Evolutionary conservation across 257 asterid genomes (phyloP), one percentile per base, ranked within the genome.

Genomic region (Mitragyna speciosa): DNA sequence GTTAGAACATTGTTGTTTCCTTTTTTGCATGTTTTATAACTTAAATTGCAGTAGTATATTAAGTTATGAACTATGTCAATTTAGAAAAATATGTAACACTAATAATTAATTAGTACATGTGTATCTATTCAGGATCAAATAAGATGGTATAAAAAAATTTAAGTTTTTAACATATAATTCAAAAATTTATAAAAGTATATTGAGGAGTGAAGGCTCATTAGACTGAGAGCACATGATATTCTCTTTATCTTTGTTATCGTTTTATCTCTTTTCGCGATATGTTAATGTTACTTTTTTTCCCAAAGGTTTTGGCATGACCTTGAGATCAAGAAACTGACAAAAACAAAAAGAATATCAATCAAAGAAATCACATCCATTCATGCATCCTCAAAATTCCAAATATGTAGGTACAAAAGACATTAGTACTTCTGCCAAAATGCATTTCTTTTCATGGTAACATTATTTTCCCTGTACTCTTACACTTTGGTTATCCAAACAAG

Each of bases 311-410:
- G 81, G 78, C 84, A 51, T 61, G 39, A 82, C 69, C 51, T 49
- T 48, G 52, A 59, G 72, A 82, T 79, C 76, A 81, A 78, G 64
- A 31, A 19, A 70, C 52, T 52, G 86, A 81, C 84, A 77, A 79
- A 64, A 78, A 16, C 76, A 70, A 79, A 39, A 69, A 12, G 12
- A 54, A 16, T 33, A 17, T 33, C 6, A 14, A 20, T n/a, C 22
- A 26, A 75, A 63, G 10, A 75, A n/a, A 76, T 61, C 59, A 39
- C 58, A 14, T 15, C 4, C 41, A 36, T 36, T 59, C 58, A 76
- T 41, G 30, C 48, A 65, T 61, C 81, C 88, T 79, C 86, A 85
- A 75, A 79, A 82, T 78, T 89, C 87, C 78, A 70, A 58, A 85
- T 82, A 75, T 49, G 74, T 81, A 82, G 43, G 77, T 82, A 84